Base-by-base conservation (phyloP, 2,329 filamentous ascomycete species). In the Diaporthe caulivora region DNA sequence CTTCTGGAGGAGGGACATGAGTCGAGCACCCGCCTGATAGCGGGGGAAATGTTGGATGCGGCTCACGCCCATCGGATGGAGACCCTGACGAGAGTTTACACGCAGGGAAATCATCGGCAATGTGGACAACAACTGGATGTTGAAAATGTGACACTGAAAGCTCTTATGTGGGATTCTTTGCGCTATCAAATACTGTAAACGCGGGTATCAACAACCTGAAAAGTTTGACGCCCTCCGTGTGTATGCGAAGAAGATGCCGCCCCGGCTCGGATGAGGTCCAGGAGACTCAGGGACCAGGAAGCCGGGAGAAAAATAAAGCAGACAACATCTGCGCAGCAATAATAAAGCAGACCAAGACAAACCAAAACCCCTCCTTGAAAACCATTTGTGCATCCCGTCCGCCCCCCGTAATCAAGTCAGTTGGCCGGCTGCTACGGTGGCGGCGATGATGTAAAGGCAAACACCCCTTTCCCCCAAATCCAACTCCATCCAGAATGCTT, bases 201-300 rank as follows among this genome's bases (percentile, higher is more conserved):
- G 64, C 71, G 71, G 71, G 71, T 72, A 72, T 72, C 71, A 72
- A 65, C 71, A 72, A 70, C 64, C 62, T 53, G n/a, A 24, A 62
- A 44, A 44, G 64, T 62, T 62, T 70, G 71, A 72, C 64, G 71
- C 71, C 71, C 71, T 68, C 54, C 40, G 40, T 72, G 44, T 72
- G 57, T 72, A 60, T 70, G 64, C 53, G 68, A 21, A 55, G 60
- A 64, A 26, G 55, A 67, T 67, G 62, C 62, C 62, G 44, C 31
- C 37, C 58, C 58, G 24, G 8, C 57, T 44, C 21, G 57, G 24
- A 4, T 29, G 37, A 15, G 57, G 31, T 29, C 2, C 15, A 1
- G 0, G 15, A 3, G 13, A 29, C 40, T n/a, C 29, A 24, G 26
- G 21, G 24, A 21, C 44, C 29, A 21, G 34, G 9, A 34, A 26